Evolutionary conservation across 176 grass and related monocot genomes (phyloP), one percentile per base, ranked within the genome.

Genomic region (Oryza longistaminata): DNA sequence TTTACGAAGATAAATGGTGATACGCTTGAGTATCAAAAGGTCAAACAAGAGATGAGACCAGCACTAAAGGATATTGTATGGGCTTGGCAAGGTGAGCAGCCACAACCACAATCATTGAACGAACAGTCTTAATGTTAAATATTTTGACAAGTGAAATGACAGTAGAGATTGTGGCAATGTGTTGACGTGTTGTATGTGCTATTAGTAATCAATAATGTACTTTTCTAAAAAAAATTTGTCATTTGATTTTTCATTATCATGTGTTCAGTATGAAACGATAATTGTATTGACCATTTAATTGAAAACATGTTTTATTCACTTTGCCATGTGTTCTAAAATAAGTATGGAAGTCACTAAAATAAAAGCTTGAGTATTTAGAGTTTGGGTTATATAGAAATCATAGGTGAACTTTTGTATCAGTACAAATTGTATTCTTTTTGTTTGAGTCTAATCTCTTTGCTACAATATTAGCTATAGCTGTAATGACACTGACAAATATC

Each of bases 1-100:
- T 89, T 98, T 49, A 92, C 83, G 37, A 98, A 92, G 72, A 88
- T 78, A 3, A 94, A 84, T 42, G 91, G 93, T 60, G 90, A 96
- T 84, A 96, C 86, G 16, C 66, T 98, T 21, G 96, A 98, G 77
- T 98, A 96, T 77, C 83, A 81, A 25, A 91, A 90, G 37, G 26
- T 96, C 66, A 86, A 86, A 44, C 86, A 96, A 87, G 81, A 89
- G 35, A 89, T 98, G 25, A 86, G 84, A 33, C 96, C 91, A 4
- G 86, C 89, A 53, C 39, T 98, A 15, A 96, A 96, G 62, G 91
- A 96, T 61, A 99, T 99, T 67, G 91, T 96, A 3, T 99, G 96
- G 93, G 91, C 90, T 58, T 99, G 96, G 96, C 91, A 91, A 75
- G 93, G 93, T 61, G 93, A 94, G 45, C 74, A 91, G 15, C 66